These are phyloP conservation scores for Eucalyptus globulus DNA, from an alignment of 345 rosid species.

Conservation along the genomic window DNA sequence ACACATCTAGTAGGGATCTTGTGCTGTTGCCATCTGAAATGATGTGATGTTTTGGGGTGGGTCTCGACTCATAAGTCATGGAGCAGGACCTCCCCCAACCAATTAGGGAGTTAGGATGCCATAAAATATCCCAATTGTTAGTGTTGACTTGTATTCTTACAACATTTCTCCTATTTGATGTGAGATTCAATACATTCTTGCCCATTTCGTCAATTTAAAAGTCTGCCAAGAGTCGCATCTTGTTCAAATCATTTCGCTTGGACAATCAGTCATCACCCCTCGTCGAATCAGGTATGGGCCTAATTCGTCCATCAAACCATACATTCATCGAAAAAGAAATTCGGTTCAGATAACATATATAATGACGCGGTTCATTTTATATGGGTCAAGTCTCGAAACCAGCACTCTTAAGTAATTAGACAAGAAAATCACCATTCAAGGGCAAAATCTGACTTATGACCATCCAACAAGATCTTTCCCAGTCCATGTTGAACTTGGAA, in stretches of 20 bases:
- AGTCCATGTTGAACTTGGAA: not conserved
- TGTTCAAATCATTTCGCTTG: fast-evolving
- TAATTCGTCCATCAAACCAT: not conserved
- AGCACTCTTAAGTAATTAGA: fast-evolving
- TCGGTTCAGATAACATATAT: fast-evolving
- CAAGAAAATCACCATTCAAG: not conserved
- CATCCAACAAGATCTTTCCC: not conserved
- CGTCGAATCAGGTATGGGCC: not conserved
- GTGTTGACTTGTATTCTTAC: not conserved
- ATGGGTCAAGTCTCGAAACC: not conserved
- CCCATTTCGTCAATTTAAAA: fast-evolving
- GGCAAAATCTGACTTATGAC: not conserved
- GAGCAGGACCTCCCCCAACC: not conserved
- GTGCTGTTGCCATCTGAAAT: not conserved
- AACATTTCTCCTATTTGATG: fast-evolving
- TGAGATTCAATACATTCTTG: fast-evolving
- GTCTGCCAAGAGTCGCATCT: fast-evolving
- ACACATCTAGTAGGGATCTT: not conserved
- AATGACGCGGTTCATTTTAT: fast-evolving
- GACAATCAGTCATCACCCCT: not conserved
- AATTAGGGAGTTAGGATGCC: not conserved
- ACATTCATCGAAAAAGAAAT: not conserved
- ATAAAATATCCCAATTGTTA: not conserved
- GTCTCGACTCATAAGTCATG: not conserved
- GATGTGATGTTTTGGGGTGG: not conserved